Evolutionary conservation across 2,329 filamentous ascomycete genomes (phyloP).

Genomic region (Chaetomium sp.): DNA sequence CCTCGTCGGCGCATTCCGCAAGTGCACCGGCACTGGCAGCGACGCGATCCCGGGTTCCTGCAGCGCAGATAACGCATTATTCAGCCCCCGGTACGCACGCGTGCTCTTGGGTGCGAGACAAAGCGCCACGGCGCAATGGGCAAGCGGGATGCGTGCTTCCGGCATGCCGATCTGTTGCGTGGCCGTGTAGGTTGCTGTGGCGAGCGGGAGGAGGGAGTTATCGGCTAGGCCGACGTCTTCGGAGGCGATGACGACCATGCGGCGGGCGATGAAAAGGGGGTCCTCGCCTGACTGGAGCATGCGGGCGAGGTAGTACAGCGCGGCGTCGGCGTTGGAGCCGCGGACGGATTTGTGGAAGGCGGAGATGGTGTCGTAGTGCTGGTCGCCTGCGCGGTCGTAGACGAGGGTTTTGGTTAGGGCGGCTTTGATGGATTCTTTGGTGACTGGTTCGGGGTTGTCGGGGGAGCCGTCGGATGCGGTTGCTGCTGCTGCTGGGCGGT

Average conservation of each 20-base stretch:
- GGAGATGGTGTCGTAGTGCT: constrained; percentile 96
- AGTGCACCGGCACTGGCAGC: constrained; percentile 76
- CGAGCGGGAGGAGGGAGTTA: constrained; percentile 73
- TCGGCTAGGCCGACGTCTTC: constrained; percentile 92
- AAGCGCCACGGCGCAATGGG: constrained; percentile 78
- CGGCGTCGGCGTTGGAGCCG: constrained; percentile 77
- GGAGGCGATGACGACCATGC: constrained; percentile 89
- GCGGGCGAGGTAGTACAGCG: constrained; percentile 88
- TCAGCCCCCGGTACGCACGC: constrained; percentile 73
- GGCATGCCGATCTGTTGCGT: constrained; percentile 93
- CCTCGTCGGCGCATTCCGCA: constrained; percentile 85
- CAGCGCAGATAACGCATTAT: constrained; percentile 72
- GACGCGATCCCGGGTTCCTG: constrained; percentile 76
- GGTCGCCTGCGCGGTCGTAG: constrained; percentile 90
- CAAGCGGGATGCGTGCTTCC: constrained; percentile 86
- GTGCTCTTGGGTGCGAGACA: constrained; percentile 80
- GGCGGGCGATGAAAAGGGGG: constrained; percentile 81
- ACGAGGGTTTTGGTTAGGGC: constrained; percentile 86
- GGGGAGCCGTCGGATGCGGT: neutral
- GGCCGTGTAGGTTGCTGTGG: constrained; percentile 78
- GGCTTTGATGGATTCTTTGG: constrained; percentile 69
- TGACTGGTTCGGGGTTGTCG: constrained; percentile 42
- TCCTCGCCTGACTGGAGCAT: constrained; percentile 97
- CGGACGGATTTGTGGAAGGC: constrained; percentile 95
- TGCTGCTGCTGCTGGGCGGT: constrained; percentile 10